Conservation (phyloP, 176 grass and related monocot species). For the Carex myosuroides region DNA sequence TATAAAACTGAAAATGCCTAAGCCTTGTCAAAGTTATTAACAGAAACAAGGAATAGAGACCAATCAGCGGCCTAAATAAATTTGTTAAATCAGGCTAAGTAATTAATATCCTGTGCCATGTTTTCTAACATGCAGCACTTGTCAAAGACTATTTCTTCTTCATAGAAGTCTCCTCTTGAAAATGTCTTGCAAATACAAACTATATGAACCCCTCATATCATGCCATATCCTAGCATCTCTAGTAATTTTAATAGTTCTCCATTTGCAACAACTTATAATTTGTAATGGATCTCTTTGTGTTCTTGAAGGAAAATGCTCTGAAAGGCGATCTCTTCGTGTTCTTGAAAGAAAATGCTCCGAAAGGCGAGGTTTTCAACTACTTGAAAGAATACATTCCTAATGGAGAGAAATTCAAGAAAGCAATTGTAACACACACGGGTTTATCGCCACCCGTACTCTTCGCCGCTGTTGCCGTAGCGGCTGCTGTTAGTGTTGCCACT, state of each 20-base stretch:
- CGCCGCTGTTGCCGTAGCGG: not conserved
- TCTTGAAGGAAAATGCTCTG: not conserved
- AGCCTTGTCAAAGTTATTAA: not conserved
- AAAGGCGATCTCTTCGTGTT: not conserved
- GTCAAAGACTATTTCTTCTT: not conserved
- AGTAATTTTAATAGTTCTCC: not conserved
- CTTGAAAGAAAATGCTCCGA: conserved; percentile 11
- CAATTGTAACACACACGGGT: not conserved
- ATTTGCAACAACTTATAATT: not conserved
- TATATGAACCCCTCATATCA: not conserved
- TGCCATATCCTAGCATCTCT: not conserved
- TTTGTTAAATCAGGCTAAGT: not conserved
- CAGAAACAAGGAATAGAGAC: not conserved
- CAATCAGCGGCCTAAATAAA: conserved; percentile 1
- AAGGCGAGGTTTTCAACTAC: not conserved
- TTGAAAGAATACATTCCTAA: conserved; percentile 2
- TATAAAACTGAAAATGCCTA: not conserved
- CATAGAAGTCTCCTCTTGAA: not conserved
- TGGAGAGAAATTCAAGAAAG: conserved; percentile 16
- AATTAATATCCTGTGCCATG: not conserved
- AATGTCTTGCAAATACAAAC: not conserved
- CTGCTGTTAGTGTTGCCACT: not conserved
- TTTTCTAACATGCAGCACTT: not conserved
- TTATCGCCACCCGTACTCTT: not conserved
- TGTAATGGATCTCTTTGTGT: not conserved